phyloP scores from a whole-genome alignment of 75 land plant species.

The Sequoia sempervirens region DNA sequence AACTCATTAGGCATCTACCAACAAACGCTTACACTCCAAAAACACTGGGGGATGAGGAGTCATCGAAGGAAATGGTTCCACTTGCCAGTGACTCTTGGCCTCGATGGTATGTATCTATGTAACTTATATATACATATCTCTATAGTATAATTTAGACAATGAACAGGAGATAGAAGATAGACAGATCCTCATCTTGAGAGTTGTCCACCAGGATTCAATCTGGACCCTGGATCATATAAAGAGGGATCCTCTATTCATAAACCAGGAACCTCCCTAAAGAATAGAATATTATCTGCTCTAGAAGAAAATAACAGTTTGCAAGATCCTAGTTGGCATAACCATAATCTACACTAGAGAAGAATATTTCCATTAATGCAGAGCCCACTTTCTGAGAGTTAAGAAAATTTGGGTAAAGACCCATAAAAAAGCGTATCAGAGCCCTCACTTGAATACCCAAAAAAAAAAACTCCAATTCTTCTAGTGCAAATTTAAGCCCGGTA shows the following conservation, averaged over 20 bases:
- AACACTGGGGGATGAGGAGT: too few relatives aligned
- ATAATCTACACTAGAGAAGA: not conserved
- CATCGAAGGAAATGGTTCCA: too few relatives aligned
- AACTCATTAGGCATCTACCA: too few relatives aligned
- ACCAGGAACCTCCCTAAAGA: not conserved
- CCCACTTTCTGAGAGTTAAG: not conserved
- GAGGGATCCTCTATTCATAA: not conserved
- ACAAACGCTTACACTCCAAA: too few relatives aligned
- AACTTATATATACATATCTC: too few relatives aligned
- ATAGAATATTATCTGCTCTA: not conserved
- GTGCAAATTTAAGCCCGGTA: not conserved
- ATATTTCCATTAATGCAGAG: not conserved
- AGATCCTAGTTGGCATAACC: too few relatives aligned
- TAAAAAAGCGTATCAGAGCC: not conserved
- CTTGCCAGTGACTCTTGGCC: too few relatives aligned
- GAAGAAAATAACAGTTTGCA: not conserved
- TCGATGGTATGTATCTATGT: too few relatives aligned
- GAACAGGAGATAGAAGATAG: too few relatives aligned
- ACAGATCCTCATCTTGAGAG: too few relatives aligned
- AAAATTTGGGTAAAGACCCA: not conserved
- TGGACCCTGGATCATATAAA: not conserved
- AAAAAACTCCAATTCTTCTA: not conserved
- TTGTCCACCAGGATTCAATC: too few relatives aligned
- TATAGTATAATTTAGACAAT: too few relatives aligned
- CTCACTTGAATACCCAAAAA: not conserved